Base-by-base conservation (phyloP, 2,329 filamentous ascomycete genomes). In the Ophiosphaerella korrae region DNA sequence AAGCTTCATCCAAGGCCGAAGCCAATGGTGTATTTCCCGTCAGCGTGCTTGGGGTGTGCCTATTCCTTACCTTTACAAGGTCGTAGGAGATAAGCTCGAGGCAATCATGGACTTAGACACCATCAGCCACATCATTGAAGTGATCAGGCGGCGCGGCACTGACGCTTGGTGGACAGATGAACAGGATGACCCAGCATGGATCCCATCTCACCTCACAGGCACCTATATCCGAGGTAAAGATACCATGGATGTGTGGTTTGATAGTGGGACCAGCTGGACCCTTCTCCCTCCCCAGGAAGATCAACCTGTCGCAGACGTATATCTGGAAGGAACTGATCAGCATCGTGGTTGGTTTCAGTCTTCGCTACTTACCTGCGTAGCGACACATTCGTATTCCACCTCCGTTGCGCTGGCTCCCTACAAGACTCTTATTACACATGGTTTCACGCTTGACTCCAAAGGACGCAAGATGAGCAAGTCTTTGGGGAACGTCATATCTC, bases 381-480 rank as follows among this genome's bases (percentile, higher is more conserved):
- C 92, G 0, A 80, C 82, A 3, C 82, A 86, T 60, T 24, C 62
- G 2, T 65, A 64, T 13, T 44, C 57, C 1, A 46, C 48, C 5
- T 38, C 45, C 5, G 42, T 45, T 2, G 64, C 76, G 29, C 73
- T 72, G 58, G 81, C 93, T 0, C 94, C 94, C 0, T 99, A 95
- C 78, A 89, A 87, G 67, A 89, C 85, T 3, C 80, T 99, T n/a
- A 87, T 97, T 53, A 99, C 94, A 0, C 94, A 99, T 69, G 94
- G 94, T 1, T 99, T 99, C 71, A 92, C 91, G 0, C 83, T 99
- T 2, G 94, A 99, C 64, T 82, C 88, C 42, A 78, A 89, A 32
- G 92, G 92, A n/a, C 91, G 90, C 70, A 99, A 99, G 74, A 99
- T 99, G 94, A 97, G 92, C 70, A 99, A 99, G 74, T 97, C 92